Base-by-base conservation (phyloP, 2,329 filamentous ascomycete genomes). In the Scytalidium lignicola region DNA sequence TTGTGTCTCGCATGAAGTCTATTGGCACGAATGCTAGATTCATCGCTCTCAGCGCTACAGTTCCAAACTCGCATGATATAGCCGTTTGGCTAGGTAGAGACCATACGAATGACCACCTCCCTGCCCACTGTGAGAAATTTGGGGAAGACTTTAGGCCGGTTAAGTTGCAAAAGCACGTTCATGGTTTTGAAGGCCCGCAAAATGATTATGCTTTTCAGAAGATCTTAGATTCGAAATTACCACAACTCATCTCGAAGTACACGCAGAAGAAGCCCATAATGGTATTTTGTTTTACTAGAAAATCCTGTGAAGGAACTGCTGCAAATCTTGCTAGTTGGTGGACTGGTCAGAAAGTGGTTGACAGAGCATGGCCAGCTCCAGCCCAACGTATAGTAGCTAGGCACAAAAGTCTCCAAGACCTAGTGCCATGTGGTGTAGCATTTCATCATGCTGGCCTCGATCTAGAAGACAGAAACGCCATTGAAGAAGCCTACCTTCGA, bases 1-100 rank as follows among this genome's bases (percentile, higher is more conserved):
- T 95, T 2, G 86, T 95, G 0, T 92, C 88, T 15, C 83, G 89
- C 8, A 95, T 93, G 88, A 93, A 93, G 65, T 85, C 85, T 0
- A 82, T 89, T 42, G 83, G 84, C 12, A 81, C 83, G 1, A 78
- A 85, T 61, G 82, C 93, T 15, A 82, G 89, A 13, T 93, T 95
- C 58, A 71, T 95, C 22, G 88, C 89, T 1, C 68, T 95, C 42
- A 92, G 88, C 62, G 89, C 89, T 2, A 95, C 89, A 0, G 82
- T 95, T 1, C 89, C 89, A 1, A 95, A 95, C 57, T 85, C 87
- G 0, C 74, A 83, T 43, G 89, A 95, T 61, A 84, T 95, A 55
- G 88, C 88, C 3, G 74, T 73, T 1, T 95, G 89, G 90, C 71
- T 95, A 1, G 89, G 89, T 0, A 84, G 76, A 51, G 78, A 83